Base-by-base conservation (phyloP, 495 filamentous ascomycete genomes). In the Penicillium steckii region DNA sequence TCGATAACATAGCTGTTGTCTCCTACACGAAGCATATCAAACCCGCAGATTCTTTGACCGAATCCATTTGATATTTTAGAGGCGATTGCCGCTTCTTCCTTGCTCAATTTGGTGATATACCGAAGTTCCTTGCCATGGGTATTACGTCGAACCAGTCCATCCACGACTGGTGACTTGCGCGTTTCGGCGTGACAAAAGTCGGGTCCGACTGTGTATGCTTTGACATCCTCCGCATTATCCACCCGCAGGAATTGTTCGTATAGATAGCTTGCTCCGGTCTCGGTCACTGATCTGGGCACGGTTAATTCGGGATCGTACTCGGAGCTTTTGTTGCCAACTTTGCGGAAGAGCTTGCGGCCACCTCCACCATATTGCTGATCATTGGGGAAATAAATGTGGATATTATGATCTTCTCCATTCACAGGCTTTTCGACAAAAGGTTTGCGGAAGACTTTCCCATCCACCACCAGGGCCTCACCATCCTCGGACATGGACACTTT, bases 391-490 rank as follows among this genome's bases (percentile, higher is more conserved):
- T 99, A 99, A 42, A 99, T 96, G 64, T 91, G 86, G 59, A 99
- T 96, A 61, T 97, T 99, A 69, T 99, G 94, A 66, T 99, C 92
- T 70, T 99, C 94, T 13, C 95, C 94, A 66, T 89, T 96, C n/a
- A 90, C 88, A 1, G 94, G 94, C 67, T 99, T 99, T 68, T 99
- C 94, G 40, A 99, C 94, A 66, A 97, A 99, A 0, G 94, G 94
- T 59, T 99, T 99, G 53, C 77, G 86, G 35, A 99, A 79, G 8
- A 84, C 61, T 23, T 80, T 76, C 13, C 91, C 93, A 67, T 97
- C 92, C 12, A 97, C 93, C 18, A 86, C 80, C 46, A 99, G 75
- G 9, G 88, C 85, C 56, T 99, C 90, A 7, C 89, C 89, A 60
- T 92, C 85, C 10, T 97, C 93, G 18, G 90, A 78, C 50, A 97